These are phyloP conservation scores for Lecanicillium sp. DNA, from an alignment of 2,329 filamentous ascomycete species.

Conservation along the genomic window DNA sequence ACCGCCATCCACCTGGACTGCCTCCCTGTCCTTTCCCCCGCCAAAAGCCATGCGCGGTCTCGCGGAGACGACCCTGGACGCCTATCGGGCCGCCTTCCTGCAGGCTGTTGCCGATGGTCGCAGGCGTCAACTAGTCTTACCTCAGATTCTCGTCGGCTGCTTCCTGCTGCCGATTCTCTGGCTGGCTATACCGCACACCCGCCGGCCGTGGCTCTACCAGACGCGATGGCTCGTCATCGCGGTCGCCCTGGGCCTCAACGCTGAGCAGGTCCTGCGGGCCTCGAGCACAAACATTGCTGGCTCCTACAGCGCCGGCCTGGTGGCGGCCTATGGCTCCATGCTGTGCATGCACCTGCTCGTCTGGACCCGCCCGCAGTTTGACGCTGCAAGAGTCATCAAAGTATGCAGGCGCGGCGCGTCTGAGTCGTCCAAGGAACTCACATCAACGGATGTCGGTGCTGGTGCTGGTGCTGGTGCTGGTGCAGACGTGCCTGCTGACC, in stretches of 20 bases:
- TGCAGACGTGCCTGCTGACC: constrained; percentile 9
- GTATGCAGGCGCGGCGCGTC: background rate
- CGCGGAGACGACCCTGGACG: constrained; percentile 8
- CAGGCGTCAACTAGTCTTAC: constrained; percentile 42
- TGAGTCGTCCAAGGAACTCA: constrained; percentile 11
- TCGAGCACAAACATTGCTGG: constrained; percentile 44
- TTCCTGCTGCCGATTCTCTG: constrained; percentile 46
- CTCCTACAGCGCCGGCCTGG: constrained; percentile 43
- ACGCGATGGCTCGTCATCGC: constrained; percentile 41
- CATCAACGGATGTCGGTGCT: background rate
- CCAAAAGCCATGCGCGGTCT: no score
- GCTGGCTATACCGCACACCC: constrained; percentile 46
- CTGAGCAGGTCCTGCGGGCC: constrained; percentile 29
- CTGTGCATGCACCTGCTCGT: constrained; percentile 42
- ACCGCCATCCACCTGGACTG: no score
- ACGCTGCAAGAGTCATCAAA: constrained; percentile 42
- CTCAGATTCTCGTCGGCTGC: constrained; percentile 39
- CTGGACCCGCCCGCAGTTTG: constrained; percentile 48
- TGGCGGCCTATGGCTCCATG: constrained; percentile 43
- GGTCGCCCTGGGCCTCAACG: constrained; percentile 34
- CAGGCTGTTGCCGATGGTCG: constrained; percentile 28
- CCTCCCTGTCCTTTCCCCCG: no score
- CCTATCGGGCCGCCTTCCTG: constrained; percentile 29
- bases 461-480: background rate
- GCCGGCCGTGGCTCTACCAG: constrained; percentile 41